Base-by-base conservation (phyloP, 139 green algal species). In the Eudorina sp. region DNA sequence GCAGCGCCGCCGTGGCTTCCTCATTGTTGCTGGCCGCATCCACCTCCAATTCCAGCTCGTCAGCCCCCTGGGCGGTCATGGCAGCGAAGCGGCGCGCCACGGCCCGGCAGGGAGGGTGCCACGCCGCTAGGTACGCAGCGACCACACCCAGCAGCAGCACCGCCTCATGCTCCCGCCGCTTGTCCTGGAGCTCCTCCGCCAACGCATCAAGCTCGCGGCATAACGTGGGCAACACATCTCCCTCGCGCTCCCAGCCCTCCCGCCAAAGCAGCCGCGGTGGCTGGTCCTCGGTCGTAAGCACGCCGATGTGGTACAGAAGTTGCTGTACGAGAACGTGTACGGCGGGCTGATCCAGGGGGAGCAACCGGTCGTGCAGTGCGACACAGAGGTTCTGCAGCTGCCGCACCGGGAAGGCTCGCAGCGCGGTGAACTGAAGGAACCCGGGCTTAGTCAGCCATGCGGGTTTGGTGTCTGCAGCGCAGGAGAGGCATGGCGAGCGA, bases 141-240 rank as follows among this genome's bases (percentile, higher is more conserved):
- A 93, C 19, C 73, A 92, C 85, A 4, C 92, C 92, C 51, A 94
- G 89, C 40, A 93, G 73, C 75, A 92, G 64, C 68, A 93, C 83
- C 11, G 89, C 70, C 4, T 85, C 74, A 45, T 93, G 89, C 31
- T 93, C 89, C 0, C 89, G 55, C 3, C 77, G 89, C 58, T 51
- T 80, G 0, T 90, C 3, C 0, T 88, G 51, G 48, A 95, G 89
- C 89, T 93, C 84, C 9, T 76, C 88, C 4, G 90, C 85, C 25
- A 91, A 81, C 0, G 34, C 7, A 0, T 38, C 9, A 45, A 90
- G 80, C 90, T 91, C 90, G 13, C 2, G 21, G 51, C n/a, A 43
- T 75, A 94, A 69, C 25, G 74, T 45, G n/a, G n/a, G 21, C 68
- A 89, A 64, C 68, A 90, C 55, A 41, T 72, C 85, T 23, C 72